A percentile compares a stretch with the other conserved stretches of the same genome.
phyloP scores from a whole-genome alignment of 2,329 filamentous ascomycete genomes.

The Paradendryphiella salina region DNA sequence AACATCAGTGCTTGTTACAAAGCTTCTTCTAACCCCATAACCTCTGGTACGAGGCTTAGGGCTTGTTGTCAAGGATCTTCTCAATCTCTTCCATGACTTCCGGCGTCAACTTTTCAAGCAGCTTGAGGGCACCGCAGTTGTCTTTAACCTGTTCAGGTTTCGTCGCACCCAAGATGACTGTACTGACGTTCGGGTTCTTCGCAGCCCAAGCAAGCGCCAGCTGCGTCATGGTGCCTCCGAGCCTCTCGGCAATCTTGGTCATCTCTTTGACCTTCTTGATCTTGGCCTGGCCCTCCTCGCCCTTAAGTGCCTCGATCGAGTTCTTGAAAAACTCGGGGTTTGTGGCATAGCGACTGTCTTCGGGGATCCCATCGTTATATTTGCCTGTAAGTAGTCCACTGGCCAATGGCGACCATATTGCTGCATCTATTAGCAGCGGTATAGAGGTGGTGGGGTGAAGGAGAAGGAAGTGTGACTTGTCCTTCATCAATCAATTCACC shows the following conservation, averaged over 20 bases:
- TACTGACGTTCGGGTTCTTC: conserved; percentile 62
- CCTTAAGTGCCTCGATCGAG: conserved; percentile 57
- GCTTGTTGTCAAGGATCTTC: conserved; percentile 47
- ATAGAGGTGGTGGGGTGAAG: background rate
- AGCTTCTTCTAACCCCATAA: background rate
- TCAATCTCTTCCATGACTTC: conserved; percentile 49
- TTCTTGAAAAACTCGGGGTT: conserved; percentile 62
- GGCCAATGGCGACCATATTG: conserved; percentile 57
- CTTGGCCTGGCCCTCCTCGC: conserved; percentile 56
- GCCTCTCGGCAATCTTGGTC: conserved; percentile 54
- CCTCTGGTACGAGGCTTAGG: conserved; percentile 20
- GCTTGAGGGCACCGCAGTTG: conserved; percentile 53
- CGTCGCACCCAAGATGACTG: conserved; percentile 60
- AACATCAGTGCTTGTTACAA: background rate
- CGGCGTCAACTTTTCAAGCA: conserved; percentile 47
- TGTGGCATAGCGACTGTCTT: conserved; percentile 63
- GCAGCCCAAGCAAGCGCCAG: conserved; percentile 63
- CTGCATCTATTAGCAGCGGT: background rate
- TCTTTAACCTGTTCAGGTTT: conserved; percentile 56
- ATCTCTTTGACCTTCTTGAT: conserved; percentile 62
- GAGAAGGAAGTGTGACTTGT: background rate
- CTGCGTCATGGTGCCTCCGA: conserved; percentile 54
- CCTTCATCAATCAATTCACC: no score
- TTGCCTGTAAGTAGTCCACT: conserved; percentile 64
- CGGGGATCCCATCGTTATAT: conserved; percentile 66